Evolutionary conservation across 225 moss, liverwort and hornwort species (phyloP).

Genomic region (Marchantia polymorpha): DNA sequence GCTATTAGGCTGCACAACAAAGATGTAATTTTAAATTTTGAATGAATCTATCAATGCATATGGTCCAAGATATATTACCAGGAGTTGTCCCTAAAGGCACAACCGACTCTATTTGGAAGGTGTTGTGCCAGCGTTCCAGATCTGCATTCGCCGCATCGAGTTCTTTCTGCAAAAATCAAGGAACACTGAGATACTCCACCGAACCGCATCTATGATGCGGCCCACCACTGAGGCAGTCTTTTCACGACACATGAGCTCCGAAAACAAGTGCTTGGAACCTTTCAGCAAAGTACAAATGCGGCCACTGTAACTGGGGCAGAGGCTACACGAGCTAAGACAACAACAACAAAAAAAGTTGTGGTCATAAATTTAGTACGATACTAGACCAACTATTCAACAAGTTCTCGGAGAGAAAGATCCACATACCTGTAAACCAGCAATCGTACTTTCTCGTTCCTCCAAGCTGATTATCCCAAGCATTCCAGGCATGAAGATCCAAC

Average conservation of each 20-base stretch:
- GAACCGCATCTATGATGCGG: no score
- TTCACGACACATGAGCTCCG: background rate
- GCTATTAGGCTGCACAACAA: background rate
- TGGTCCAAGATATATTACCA: slow-evolving; percentile 37
- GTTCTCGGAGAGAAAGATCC: background rate
- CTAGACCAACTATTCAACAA: no score
- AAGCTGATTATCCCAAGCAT: slow-evolving; percentile 45
- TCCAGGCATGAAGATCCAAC: no score
- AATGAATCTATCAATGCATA: background rate
- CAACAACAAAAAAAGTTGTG: no score
- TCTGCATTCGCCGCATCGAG: slow-evolving; percentile 60
- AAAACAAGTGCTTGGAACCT: no score
- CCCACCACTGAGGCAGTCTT: no score
- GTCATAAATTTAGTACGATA: no score
- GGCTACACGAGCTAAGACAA: no score
- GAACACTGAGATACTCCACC: background rate
- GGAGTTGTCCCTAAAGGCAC: slow-evolving; percentile 54
- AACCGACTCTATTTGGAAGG: slow-evolving; percentile 59
- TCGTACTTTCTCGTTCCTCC: slow-evolving; percentile 73
- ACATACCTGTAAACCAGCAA: slow-evolving; percentile 68
- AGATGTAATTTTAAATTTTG: background rate
- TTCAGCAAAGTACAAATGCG: no score
- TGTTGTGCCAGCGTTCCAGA: slow-evolving; percentile 71
- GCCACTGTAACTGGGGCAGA: no score
- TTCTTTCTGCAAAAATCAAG: slow-evolving; percentile 46